phyloP scores from a whole-genome alignment of 768 basidiomycete genomes.

The Podaxis mareebaensis region DNA sequence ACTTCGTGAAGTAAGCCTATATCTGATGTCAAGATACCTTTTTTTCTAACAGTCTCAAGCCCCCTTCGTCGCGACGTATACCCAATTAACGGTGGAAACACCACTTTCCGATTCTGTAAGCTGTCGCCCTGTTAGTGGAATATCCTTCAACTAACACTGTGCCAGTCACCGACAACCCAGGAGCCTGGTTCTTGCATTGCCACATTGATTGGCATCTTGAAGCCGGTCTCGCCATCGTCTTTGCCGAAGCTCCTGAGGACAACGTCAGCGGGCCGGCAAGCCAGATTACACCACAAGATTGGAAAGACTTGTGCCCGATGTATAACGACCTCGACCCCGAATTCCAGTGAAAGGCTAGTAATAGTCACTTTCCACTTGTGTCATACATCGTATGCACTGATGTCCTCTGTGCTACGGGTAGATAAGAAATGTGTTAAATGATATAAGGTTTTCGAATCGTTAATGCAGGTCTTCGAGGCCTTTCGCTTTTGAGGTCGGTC shows the following conservation, averaged over 20 bases:
- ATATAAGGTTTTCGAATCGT: neutral
- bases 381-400: neutral
- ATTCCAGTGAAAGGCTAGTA: slow-evolving; percentile 17
- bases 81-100: slow-evolving; percentile 17
- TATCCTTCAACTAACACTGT: neutral
- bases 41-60: neutral
- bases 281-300: slow-evolving; percentile 28
- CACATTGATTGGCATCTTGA: slow-evolving; percentile 36
- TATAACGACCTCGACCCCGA: slow-evolving; percentile 22
- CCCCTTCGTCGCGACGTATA: slow-evolving; percentile 22
- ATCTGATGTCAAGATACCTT: neutral
- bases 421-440: neutral
- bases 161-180: slow-evolving; percentile 21
- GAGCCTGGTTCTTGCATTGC: slow-evolving; percentile 26
- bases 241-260: slow-evolving; percentile 34
- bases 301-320: slow-evolving; percentile 20
- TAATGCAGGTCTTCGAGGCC: neutral
- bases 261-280: slow-evolving; percentile 25
- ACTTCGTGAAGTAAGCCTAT: slow-evolving; percentile 13
- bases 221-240: slow-evolving; percentile 41
- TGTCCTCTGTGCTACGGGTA: neutral
- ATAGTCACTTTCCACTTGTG: neutral
- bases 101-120: slow-evolving; percentile 19
- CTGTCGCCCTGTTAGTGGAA: neutral
- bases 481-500: no score